Conservation (phyloP, 257 asterid species). For the Capsicum rhomboideum region DNA sequence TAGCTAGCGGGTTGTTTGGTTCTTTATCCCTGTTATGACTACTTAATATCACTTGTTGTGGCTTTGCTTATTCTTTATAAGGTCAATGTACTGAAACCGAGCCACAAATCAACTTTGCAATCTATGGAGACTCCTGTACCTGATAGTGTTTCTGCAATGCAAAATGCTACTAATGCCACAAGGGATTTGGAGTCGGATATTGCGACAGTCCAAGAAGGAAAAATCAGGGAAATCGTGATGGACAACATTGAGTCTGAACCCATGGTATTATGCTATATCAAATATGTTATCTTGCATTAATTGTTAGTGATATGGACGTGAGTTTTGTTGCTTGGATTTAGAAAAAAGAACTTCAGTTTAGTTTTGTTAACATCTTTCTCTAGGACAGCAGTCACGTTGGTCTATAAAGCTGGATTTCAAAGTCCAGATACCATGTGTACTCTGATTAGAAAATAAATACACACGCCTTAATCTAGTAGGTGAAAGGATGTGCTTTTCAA, state of each 20-base stretch:
- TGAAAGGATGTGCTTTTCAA: background rate
- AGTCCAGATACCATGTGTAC: background rate
- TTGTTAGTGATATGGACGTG: background rate
- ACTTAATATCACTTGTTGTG: conserved; percentile 9
- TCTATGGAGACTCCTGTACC: conserved; percentile 60
- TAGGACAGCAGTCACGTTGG: background rate
- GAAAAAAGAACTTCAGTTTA: background rate
- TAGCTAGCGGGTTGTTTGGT: background rate
- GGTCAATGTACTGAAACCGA: conserved; percentile 92
- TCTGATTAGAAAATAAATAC: background rate
- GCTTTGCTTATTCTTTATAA: conserved; percentile 21
- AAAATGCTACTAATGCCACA: conserved; percentile 70
- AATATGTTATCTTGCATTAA: background rate
- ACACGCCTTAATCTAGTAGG: background rate
- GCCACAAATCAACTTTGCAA: conserved; percentile 80
- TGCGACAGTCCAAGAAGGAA: conserved; percentile 80
- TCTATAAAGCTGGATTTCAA: background rate
- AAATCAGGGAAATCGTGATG: conserved; percentile 59
- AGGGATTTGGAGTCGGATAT: conserved; percentile 74
- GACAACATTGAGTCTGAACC: conserved; percentile 50
- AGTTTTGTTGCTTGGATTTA: background rate
- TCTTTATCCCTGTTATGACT: background rate
- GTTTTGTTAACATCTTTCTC: background rate
- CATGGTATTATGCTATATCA: conserved; percentile 34
- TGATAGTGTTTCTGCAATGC: conserved; percentile 91